phyloP scores from a whole-genome alignment of 2,329 filamentous ascomycete species.

The Monosporascus sp. region DNA sequence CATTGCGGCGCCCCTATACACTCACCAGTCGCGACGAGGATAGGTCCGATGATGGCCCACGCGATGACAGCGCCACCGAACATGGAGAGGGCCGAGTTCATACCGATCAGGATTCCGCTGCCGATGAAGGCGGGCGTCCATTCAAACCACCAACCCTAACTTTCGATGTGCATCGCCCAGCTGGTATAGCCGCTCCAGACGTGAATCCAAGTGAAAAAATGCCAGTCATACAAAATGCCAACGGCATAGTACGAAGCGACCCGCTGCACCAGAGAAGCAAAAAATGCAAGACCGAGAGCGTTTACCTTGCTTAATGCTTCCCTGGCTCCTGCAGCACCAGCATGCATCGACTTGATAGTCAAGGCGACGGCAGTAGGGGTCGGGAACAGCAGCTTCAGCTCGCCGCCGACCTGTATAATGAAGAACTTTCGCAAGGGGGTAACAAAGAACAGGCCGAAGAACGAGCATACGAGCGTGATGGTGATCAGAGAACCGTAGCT shows the following conservation, averaged over 20 bases:
- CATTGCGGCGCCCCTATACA: conserved; percentile 33
- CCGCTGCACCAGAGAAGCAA: conserved; percentile 41
- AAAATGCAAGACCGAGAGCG: conserved; percentile 45
- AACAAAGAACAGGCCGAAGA: conserved; percentile 60
- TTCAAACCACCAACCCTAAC: conserved; percentile 54
- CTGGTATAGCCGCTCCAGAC: conserved; percentile 49
- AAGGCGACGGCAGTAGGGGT: conserved; percentile 53
- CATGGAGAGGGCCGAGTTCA: conserved; percentile 55
- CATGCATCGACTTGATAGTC: conserved; percentile 56
- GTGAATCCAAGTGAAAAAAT: conserved; percentile 47
- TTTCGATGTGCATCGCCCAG: conserved; percentile 47
- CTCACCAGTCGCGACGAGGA: conserved; percentile 47
- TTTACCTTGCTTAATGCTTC: conserved; percentile 52
- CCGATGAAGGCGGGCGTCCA: conserved; percentile 56
- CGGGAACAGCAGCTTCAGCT: conserved; percentile 54
- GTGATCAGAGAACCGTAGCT: conserved; percentile 56
- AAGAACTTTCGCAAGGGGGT: conserved; percentile 63
- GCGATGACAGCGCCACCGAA: conserved; percentile 49
- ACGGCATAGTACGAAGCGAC: conserved; percentile 52
- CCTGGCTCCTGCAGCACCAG: conserved; percentile 41
- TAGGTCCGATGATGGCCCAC: conserved; percentile 52
- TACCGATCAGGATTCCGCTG: conserved; percentile 51
- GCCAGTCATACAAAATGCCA: conserved; percentile 55
- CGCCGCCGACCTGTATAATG: conserved; percentile 58
- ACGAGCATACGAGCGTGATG: conserved; percentile 56